These are phyloP conservation scores for Diospyros kaki DNA, from an alignment of 148 eudicot genomes.

Conservation along the genomic window DNA sequence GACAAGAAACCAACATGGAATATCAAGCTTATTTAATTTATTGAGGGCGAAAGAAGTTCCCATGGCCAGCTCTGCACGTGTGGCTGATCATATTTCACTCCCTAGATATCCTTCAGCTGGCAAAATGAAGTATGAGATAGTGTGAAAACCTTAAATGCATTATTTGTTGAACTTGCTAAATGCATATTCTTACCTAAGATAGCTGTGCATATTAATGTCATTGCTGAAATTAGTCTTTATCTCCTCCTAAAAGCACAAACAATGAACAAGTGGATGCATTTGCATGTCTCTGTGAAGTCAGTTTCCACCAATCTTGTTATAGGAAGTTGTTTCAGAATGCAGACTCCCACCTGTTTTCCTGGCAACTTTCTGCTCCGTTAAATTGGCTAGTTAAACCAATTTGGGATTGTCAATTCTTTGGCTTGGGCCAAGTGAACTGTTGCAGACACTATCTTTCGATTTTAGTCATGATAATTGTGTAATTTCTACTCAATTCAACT, in stretches of 20 bases:
- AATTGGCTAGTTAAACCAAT: neutral
- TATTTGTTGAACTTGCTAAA: neutral
- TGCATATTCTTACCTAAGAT: neutral
- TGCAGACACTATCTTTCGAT: neutral
- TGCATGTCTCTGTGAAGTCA: neutral
- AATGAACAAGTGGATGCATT: neutral
- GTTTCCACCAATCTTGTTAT: neutral
- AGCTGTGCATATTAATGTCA: neutral
- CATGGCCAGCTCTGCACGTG: too few species aligned
- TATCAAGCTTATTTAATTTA: neutral
- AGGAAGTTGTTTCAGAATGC: neutral
- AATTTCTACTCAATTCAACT: neutral
- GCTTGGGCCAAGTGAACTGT: neutral
- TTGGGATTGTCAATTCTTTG: neutral
- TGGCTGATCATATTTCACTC: neutral
- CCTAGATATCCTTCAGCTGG: neutral
- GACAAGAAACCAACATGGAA: neutral
- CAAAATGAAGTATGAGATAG: neutral
- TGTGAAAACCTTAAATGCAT: neutral
- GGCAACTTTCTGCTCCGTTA: neutral
- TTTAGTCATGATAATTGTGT: conserved; percentile 8
- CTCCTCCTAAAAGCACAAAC: too few species aligned
- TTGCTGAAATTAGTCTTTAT: neutral
- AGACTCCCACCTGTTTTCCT: neutral
- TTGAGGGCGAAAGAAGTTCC: neutral